Base-by-base conservation (phyloP, 2,329 filamentous ascomycete genomes). In the Phialophora expanda region DNA sequence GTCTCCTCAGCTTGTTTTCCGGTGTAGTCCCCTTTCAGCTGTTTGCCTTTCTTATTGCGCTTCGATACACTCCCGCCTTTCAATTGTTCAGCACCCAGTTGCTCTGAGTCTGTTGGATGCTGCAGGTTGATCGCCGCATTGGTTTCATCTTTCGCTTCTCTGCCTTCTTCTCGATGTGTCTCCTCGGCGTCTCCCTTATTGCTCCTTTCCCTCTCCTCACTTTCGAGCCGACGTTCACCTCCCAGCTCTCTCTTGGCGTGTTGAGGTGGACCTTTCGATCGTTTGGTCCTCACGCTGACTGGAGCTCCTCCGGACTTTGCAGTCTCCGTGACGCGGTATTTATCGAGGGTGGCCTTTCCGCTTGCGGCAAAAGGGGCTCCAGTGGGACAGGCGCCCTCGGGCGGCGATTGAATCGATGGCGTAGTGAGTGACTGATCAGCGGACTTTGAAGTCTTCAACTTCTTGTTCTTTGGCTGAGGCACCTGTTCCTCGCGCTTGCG, bases 361-460 rank as follows among this genome's bases (percentile, higher is more conserved):
- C 50, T 51, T 30, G n/a, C 48, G 71, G 73, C 53, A 70, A 48
- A 24, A 9, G 2, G 9, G 2, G 38, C 22, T 48, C 61, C 17
- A 14, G 5, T 53, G 26, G 48, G 6, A 5, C 9, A 22, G 20
- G 4, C 26, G 48, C 7, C 44, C 4, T 26, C 30, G 6, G 22
- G 12, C 28, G 9, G 2, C 6, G n/a, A 34, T 26, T 12, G 20
- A 17, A 7, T 26, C 14, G 48, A 53, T 2, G 24, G 17, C 14
- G 56, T 38, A 17, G 24, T 34, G 14, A 22, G 17, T 5, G 20
- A 12, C n/a, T 12, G 51, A 50, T 65, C 48, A 34, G 59, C 12
- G 12, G 17, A 28, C n/a, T 55, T 75, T 61, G 75, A 74, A 71
- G 78, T 75, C 72, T 78, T 76, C 74, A 78, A 70, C 32, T 74